phyloP scores from a whole-genome alignment of 2,329 filamentous ascomycete species.

The Trichoderma breve region DNA sequence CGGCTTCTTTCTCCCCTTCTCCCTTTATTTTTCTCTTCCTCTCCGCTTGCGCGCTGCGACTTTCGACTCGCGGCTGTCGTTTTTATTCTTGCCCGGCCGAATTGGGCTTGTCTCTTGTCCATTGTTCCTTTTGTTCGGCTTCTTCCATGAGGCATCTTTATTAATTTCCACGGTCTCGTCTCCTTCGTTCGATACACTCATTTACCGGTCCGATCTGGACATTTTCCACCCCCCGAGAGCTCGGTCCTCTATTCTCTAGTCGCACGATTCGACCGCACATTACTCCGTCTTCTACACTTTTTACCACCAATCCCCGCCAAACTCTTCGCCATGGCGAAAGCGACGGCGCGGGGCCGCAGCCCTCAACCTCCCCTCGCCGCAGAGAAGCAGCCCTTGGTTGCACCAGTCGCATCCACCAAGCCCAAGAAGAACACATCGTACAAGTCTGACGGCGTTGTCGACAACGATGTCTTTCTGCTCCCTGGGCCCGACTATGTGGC shows the following conservation, averaged over 20 bases:
- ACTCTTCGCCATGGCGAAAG: constrained; percentile 34
- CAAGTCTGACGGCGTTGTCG: constrained; percentile 73
- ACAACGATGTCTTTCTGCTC: constrained; percentile 90
- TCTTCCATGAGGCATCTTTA: constrained; percentile 20
- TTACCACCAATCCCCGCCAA: constrained; percentile 1
- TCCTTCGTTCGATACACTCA: constrained; percentile 22
- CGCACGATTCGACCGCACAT: not conserved
- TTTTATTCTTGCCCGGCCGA: constrained; percentile 5
- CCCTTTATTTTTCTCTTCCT: constrained; percentile 24
- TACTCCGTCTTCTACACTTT: not conserved
- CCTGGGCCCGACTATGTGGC: constrained; percentile 80
- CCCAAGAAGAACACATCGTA: constrained; percentile 54
- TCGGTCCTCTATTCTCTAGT: not conserved
- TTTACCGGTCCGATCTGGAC: constrained; percentile 16
- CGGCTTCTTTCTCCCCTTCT: constrained; percentile 21
- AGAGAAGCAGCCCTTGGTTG: constrained; percentile 20
- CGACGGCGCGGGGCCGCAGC: constrained; percentile 37
- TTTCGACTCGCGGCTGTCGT: constrained; percentile 14
- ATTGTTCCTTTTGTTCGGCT: constrained; percentile 17
- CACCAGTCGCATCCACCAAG: constrained; percentile 27
- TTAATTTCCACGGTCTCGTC: constrained; percentile 15
- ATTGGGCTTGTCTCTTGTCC: constrained; percentile 16
- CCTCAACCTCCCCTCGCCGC: constrained; percentile 34
- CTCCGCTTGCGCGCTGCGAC: constrained; percentile 16
- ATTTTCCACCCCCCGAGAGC: not conserved